Conservation (phyloP, 495 filamentous ascomycete species). For the Cercophora sp. region DNA sequence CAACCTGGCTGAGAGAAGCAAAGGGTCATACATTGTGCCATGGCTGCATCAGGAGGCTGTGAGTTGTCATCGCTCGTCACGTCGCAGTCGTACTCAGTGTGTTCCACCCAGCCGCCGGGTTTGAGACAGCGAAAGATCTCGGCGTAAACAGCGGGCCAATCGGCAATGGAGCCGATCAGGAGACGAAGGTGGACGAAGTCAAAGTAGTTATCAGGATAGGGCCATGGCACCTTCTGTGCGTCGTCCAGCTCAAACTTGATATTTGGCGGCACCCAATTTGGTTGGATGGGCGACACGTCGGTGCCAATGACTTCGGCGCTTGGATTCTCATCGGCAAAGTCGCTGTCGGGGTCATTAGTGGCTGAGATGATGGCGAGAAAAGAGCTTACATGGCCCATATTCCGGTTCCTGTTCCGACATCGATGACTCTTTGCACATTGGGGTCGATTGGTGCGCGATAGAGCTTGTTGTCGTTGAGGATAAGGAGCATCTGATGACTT, state of each 20-base stretch:
- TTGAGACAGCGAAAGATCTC: conserved; percentile 27
- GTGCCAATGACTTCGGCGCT: conserved; percentile 47
- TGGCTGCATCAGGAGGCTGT: not conserved
- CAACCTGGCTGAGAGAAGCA: not conserved
- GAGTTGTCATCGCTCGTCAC: conserved; percentile 11
- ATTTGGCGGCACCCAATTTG: conserved; percentile 43
- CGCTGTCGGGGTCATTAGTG: conserved; percentile 9
- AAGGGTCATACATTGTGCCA: not conserved
- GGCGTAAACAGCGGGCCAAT: conserved; percentile 46
- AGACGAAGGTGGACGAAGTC: conserved; percentile 51
- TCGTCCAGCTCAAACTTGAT: conserved; percentile 49
- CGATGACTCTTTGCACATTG: not conserved
- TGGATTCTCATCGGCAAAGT: conserved; percentile 47
- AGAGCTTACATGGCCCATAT: not conserved
- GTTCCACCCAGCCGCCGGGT: conserved; percentile 24
- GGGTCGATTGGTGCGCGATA: not conserved
- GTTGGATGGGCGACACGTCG: conserved; percentile 46
- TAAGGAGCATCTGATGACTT: conserved; percentile 2
- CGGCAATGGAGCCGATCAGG: conserved; percentile 44
- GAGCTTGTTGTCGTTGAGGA: not conserved
- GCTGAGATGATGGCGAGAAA: conserved; percentile 59
- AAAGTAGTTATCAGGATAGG: conserved; percentile 42
- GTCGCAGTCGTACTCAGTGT: conserved; percentile 21
- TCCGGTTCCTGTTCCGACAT: not conserved
- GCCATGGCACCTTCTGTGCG: conserved; percentile 41